Percentiles rank a stretch among this genome's conserved stretches.
phyloP scores from a whole-genome alignment of 2,329 filamentous ascomycete genomes.

The Cladosporium velox region DNA sequence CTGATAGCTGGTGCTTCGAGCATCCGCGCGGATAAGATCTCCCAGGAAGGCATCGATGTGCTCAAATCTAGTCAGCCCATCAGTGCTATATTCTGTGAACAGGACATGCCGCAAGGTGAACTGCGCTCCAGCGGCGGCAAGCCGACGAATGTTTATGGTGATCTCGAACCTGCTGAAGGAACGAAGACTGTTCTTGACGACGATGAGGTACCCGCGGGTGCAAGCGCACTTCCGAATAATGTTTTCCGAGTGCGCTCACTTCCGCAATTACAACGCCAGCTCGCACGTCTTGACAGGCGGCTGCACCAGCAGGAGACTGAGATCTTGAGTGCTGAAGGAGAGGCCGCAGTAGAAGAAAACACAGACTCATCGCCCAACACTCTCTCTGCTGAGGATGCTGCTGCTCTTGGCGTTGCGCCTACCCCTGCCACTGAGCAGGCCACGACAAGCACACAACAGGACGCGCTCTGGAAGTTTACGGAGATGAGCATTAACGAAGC shows the following conservation, averaged over 20 bases:
- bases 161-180: slow-evolving; percentile 34
- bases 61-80: slow-evolving; percentile 49
- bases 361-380: neutral
- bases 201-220: slow-evolving; percentile 40
- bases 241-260: slow-evolving; percentile 28
- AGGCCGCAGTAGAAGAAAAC: neutral
- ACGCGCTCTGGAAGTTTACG: slow-evolving; percentile 87
- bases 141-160: slow-evolving; percentile 34
- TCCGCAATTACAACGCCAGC: slow-evolving; percentile 17
- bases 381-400: slow-evolving; percentile 5
- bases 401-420: neutral
- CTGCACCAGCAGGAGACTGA: neutral
- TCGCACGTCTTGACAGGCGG: slow-evolving; percentile 14
- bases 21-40: slow-evolving; percentile 8
- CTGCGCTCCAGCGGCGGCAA: slow-evolving; percentile 36
- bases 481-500: slow-evolving; percentile 94
- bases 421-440: neutral
- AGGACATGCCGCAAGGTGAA: slow-evolving; percentile 37
- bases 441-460: slow-evolving; percentile 50
- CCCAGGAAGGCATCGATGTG: slow-evolving; percentile 35
- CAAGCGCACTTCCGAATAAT: slow-evolving; percentile 50
- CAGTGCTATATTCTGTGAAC: slow-evolving; percentile 47
- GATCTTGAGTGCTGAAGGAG: neutral
- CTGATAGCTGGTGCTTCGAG: slow-evolving; percentile 5
- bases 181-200: slow-evolving; percentile 61